Conservation (phyloP, 2,329 filamentous ascomycete genomes). For the Aspergillus neotritici region DNA sequence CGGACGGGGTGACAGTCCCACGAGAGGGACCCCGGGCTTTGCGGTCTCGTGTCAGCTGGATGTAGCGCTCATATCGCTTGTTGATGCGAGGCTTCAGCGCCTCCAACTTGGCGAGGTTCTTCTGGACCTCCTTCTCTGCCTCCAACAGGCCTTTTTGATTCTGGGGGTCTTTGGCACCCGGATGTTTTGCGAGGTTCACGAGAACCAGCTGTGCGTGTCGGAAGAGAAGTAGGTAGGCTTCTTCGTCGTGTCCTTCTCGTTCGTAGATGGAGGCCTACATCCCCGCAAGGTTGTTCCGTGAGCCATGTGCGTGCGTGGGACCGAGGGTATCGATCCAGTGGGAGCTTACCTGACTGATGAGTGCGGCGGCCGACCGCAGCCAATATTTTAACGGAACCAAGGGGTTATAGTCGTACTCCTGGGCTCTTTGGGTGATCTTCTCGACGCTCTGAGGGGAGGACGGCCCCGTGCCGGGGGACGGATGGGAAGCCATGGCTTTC, state of each 20-base stretch:
- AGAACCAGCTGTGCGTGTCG: slow-evolving; percentile 82
- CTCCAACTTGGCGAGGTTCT: slow-evolving; percentile 67
- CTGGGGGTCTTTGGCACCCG: slow-evolving; percentile 63
- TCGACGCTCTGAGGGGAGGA: slow-evolving; percentile 62
- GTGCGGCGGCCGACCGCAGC: slow-evolving; percentile 70
- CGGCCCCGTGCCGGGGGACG: slow-evolving; percentile 29
- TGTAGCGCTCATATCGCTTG: slow-evolving; percentile 63
- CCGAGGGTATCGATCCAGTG: neutral
- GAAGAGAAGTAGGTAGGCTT: slow-evolving; percentile 87
- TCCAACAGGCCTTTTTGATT: slow-evolving; percentile 49
- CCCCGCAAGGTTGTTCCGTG: neutral
- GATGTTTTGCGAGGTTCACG: slow-evolving; percentile 67
- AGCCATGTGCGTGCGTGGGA: neutral
- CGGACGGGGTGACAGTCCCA: slow-evolving; percentile 5
- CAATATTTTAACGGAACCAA: slow-evolving; percentile 73
- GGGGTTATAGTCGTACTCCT: slow-evolving; percentile 74
- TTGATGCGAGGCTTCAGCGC: slow-evolving; percentile 72
- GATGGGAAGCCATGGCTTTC: slow-evolving; percentile 21
- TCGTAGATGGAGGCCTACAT: slow-evolving; percentile 75
- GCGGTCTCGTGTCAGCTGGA: slow-evolving; percentile 45
- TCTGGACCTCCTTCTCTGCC: slow-evolving; percentile 57
- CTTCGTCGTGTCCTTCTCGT: slow-evolving; percentile 75
- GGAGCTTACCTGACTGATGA: slow-evolving; percentile 70
- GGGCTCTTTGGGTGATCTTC: slow-evolving; percentile 69
- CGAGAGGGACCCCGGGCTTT: slow-evolving; percentile 37